phyloP scores from a whole-genome alignment of 1,284 basidiomycete genomes.

The Moniliella sp. region DNA sequence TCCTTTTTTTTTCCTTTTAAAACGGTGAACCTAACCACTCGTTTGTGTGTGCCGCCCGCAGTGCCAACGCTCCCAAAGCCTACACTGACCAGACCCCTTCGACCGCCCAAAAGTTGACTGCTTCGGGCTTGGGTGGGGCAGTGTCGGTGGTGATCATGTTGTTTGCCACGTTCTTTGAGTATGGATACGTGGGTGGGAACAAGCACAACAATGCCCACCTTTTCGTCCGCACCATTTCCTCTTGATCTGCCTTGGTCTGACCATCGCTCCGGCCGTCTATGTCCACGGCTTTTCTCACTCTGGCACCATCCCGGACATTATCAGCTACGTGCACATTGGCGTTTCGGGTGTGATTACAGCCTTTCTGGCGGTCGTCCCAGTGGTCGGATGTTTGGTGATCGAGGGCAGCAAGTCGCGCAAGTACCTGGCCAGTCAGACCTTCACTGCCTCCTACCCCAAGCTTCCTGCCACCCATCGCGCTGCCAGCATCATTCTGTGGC shows the following conservation, averaged over 20 bases:
- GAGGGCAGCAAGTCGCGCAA: conserved; percentile 30
- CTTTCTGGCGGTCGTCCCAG: conserved; percentile 27
- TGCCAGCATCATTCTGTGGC: conserved; percentile 28
- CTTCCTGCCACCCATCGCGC: conserved; percentile 18
- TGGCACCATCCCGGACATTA: conserved; percentile 14
- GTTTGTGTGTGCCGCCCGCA: conserved; percentile 30
- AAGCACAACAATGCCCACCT: conserved; percentile 34
- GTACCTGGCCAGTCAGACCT: conserved; percentile 33
- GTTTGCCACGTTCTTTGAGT: conserved; percentile 27
- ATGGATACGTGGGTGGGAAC: conserved; percentile 29
- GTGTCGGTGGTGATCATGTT: conserved; percentile 31
- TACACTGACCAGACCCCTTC: no score
- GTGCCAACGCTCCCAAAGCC: conserved; percentile 1
- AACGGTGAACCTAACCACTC: no score
- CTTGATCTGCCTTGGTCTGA: conserved; percentile 26
- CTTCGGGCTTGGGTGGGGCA: conserved; percentile 29
- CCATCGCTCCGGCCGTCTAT: conserved; percentile 28
- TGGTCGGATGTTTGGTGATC: no score
- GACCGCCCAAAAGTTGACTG: conserved; percentile 24
- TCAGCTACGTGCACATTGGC: conserved; percentile 21
- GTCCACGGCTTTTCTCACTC: conserved; percentile 22
- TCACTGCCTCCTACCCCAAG: conserved; percentile 28
- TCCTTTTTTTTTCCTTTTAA: conserved; percentile 36
- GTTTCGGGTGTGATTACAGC: conserved; percentile 23
- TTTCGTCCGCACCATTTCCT: conserved; percentile 26